Conservation (phyloP, 805 yeast species). For the Candida adriatica region DNA sequence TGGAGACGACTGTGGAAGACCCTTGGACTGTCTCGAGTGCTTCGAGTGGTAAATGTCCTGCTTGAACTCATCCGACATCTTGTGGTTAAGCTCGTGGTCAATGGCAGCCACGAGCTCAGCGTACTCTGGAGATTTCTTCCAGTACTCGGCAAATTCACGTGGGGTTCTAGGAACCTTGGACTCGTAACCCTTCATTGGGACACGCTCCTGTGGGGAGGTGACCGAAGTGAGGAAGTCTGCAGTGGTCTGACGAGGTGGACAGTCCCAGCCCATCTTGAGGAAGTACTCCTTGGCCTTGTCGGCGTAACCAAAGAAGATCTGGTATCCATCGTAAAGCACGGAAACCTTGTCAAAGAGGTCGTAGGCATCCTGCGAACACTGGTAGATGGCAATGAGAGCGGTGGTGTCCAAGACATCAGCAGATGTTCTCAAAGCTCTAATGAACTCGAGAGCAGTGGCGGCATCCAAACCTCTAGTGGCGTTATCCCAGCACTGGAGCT, state of each 20-base stretch:
- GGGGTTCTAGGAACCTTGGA: conserved; percentile 45
- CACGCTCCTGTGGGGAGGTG: conserved; percentile 47
- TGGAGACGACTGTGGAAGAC: conserved; percentile 41
- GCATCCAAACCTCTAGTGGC: conserved; percentile 64
- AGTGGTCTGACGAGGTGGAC: conserved; percentile 52
- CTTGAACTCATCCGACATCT: conserved; percentile 29
- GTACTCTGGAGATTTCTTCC: conserved; percentile 25
- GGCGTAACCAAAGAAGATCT: conserved; percentile 46
- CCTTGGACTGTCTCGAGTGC: conserved; percentile 44
- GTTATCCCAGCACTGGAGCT: conserved; percentile 48
- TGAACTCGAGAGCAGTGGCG: conserved; percentile 53
- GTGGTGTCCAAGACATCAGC: conserved; percentile 44
- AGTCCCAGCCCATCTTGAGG: conserved; percentile 46
- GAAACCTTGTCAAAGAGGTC: conserved; percentile 47
- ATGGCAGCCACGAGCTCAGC: conserved; percentile 5
- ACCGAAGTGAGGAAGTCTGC: conserved; percentile 53
- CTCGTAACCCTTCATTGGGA: conserved; percentile 36
- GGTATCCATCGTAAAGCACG: conserved; percentile 49
- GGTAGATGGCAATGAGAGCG: conserved; percentile 56
- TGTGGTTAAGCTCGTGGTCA: conserved; percentile 5
- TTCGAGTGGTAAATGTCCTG: conserved; percentile 36
- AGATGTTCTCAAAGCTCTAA: conserved; percentile 44
- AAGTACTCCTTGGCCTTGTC: conserved; percentile 42
- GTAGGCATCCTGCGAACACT: conserved; percentile 49
- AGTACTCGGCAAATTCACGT: conserved; percentile 42